A percentile compares a stretch with the other conserved stretches of the same genome.
Evolutionary conservation across 305 asterid genomes (phyloP).

Genomic region (Solanum hybrid): DNA sequence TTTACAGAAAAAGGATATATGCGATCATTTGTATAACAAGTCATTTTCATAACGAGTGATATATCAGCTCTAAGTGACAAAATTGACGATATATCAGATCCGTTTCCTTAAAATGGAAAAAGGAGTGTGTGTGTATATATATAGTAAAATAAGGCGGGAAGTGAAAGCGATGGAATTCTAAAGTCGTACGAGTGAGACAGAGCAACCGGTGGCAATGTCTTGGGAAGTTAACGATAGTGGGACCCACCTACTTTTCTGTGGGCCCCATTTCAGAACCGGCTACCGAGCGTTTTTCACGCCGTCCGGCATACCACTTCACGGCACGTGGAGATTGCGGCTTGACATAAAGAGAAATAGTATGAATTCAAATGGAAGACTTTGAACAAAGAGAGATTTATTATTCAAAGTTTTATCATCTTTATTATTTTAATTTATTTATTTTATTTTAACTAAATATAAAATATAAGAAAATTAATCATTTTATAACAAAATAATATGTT

Average conservation of each 20-base stretch:
- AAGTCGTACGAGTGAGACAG: neutral
- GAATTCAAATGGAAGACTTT: neutral
- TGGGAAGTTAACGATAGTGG: neutral
- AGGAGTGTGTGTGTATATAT: neutral
- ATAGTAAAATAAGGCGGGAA: neutral
- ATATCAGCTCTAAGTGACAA: neutral
- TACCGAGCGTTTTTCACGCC: neutral
- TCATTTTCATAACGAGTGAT: no score
- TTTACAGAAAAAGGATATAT: accelerated
- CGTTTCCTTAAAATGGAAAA: neutral
- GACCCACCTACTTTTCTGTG: neutral
- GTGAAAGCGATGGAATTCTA: neutral
- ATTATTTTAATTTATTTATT: no score
- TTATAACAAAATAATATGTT: neutral
- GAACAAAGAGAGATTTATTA: neutral
- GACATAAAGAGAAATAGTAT: neutral
- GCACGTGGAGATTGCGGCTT: neutral
- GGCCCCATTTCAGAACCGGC: neutral
- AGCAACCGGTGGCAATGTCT: neutral
- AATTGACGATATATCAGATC: no score
- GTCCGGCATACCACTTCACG: neutral
- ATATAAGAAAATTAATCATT: no score
- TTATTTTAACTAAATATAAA: no score
- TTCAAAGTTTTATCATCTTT: neutral
- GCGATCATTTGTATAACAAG: no score